These are phyloP conservation scores for Entophlyctis helioformis DNA, from an alignment of 192 early-diverging fungal genomes.

Conservation along the genomic window DNA sequence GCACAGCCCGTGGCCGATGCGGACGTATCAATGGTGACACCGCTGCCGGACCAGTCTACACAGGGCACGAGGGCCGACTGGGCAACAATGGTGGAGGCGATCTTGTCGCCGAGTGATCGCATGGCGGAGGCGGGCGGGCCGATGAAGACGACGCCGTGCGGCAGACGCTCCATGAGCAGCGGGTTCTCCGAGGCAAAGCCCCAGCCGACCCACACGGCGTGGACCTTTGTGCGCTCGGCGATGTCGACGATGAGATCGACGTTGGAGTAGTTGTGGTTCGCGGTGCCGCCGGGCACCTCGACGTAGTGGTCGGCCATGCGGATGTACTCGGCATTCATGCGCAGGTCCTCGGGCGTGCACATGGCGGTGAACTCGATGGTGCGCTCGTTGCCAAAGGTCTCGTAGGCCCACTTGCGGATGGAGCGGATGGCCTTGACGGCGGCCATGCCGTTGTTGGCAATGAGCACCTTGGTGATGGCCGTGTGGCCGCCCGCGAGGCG, in stretches of 20 bases:
- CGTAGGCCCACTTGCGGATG: constrained; percentile 96
- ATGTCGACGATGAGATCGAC: constrained; percentile 97
- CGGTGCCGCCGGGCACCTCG: constrained; percentile 93
- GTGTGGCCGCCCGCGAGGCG: constrained; percentile 12
- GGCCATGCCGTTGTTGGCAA: constrained; percentile 99
- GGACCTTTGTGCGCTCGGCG: constrained; percentile 87
- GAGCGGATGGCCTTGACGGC: constrained; percentile 98
- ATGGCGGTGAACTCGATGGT: constrained; percentile 95
- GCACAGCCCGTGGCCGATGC: constrained; percentile 66
- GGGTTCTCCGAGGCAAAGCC: constrained; percentile 99
- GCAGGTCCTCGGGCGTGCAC: constrained; percentile 96
- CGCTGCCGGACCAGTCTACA: constrained; percentile 88
- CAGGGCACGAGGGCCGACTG: constrained; percentile 95
- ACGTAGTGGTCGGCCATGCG: constrained; percentile 98
- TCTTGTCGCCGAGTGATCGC: constrained; percentile 98
- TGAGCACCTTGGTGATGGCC: constrained; percentile 85
- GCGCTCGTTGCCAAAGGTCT: constrained; percentile 92
- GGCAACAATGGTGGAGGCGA: constrained; percentile 97
- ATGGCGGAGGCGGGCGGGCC: constrained; percentile 94
- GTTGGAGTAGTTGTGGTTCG: constrained; percentile 99
- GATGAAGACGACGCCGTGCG: constrained; percentile 85
- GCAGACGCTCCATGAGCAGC: constrained; percentile 79
- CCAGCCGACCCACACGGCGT: constrained; percentile 96
- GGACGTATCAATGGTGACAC: constrained; percentile 57
- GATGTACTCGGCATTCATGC: constrained; percentile 97